These are phyloP conservation scores for Sabuloglossum arenarium DNA, from an alignment of 495 filamentous ascomycete species.

Conservation along the genomic window DNA sequence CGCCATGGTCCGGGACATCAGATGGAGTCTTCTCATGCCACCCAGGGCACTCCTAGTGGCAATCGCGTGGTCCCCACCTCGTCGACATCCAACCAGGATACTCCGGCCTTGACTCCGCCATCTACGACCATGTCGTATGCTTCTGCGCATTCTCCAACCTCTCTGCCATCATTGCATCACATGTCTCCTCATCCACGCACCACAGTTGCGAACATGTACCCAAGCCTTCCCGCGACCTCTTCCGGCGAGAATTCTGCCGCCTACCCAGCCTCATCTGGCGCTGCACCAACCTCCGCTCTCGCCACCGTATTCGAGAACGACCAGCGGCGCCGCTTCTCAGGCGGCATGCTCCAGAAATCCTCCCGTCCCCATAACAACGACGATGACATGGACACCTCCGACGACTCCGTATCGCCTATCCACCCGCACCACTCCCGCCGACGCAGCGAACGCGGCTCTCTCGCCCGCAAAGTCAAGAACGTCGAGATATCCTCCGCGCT, in stretches of 20 bases:
- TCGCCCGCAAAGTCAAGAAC: neutral
- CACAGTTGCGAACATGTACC: conserved; percentile 48
- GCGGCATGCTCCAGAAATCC: conserved; percentile 62
- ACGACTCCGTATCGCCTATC: neutral
- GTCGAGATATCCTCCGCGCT: neutral
- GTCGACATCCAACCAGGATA: conserved; percentile 23
- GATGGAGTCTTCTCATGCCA: conserved; percentile 31
- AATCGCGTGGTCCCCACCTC: conserved; percentile 36
- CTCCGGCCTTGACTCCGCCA: conserved; percentile 75
- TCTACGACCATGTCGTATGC: conserved; percentile 73
- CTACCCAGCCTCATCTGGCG: conserved; percentile 40
- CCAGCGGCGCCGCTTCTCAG: conserved; percentile 67
- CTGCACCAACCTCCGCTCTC: conserved; percentile 56
- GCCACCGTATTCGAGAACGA: conserved; percentile 63
- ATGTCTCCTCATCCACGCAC: conserved; percentile 45
- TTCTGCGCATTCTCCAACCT: conserved; percentile 65
- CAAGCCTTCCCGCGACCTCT: conserved; percentile 55
- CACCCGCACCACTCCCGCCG: neutral
- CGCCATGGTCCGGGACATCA: conserved; percentile 18
- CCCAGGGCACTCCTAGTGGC: conserved; percentile 33
- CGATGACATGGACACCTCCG: conserved; percentile 1
- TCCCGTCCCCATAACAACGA: conserved; percentile 20
- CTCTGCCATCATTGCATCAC: conserved; percentile 28
- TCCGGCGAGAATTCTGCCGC: conserved; percentile 29
- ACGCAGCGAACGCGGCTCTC: neutral